Conservation (phyloP, 75 land plant genomes). For the Pinus tabuliformis region DNA sequence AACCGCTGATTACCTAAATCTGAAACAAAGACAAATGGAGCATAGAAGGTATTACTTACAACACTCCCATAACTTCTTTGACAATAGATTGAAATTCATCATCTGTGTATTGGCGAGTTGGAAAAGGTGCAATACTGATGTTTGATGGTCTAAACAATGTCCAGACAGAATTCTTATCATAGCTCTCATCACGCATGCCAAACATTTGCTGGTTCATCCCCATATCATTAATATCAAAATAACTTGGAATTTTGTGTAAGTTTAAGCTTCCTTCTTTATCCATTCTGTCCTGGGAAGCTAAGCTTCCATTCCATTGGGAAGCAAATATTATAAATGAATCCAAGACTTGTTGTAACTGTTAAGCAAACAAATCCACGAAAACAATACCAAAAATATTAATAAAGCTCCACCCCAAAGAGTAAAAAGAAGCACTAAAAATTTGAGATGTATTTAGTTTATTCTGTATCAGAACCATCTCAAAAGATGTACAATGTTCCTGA, state of each 20-base stretch:
- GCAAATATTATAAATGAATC: slow-evolving; percentile 71
- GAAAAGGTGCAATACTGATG: slow-evolving; percentile 70
- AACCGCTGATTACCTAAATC: not conserved
- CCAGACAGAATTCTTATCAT: slow-evolving; percentile 19
- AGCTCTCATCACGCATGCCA: not conserved
- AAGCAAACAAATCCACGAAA: not conserved
- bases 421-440: not conserved
- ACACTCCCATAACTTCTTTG: slow-evolving; percentile 68
- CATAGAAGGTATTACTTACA: slow-evolving; percentile 38
- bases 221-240: not conserved
- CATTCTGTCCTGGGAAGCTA: not conserved
- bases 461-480: not conserved
- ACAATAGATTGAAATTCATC: slow-evolving; percentile 80
- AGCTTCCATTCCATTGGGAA: slow-evolving; percentile 38
- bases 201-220: not conserved
- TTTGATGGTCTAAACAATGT: slow-evolving; percentile 46
- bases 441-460: not conserved
- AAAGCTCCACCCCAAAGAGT: not conserved
- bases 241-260: not conserved
- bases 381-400: slow-evolving; percentile 1
- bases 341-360: slow-evolving; percentile 74
- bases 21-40: not conserved
- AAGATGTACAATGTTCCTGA: not conserved
- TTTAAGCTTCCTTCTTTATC: not conserved
- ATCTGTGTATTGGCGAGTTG: slow-evolving; percentile 80